phyloP scores from a whole-genome alignment of 2,329 filamentous ascomycete genomes.

The Penicillium sp. region DNA sequence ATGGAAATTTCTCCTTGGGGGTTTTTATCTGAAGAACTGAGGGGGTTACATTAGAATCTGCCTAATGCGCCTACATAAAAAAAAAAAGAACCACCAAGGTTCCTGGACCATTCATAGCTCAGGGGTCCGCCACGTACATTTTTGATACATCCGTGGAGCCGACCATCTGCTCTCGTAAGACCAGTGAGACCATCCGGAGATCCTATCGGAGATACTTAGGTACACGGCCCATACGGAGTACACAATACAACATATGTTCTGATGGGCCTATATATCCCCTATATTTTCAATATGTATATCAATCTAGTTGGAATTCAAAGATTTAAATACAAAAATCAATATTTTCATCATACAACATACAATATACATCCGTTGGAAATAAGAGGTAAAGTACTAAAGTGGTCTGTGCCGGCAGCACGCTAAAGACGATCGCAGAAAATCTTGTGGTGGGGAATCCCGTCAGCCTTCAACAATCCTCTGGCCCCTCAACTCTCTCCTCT shows the following conservation, averaged over 20 bases:
- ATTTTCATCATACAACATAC: too few species aligned
- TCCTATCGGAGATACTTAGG: conserved; percentile 9
- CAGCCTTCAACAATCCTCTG: conserved; percentile 20
- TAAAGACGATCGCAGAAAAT: conserved; percentile 28
- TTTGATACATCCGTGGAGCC: background rate
- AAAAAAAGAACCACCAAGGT: background rate
- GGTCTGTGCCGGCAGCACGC: conserved; percentile 23
- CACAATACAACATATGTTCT: too few species aligned
- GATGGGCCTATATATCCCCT: too few species aligned
- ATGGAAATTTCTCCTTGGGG: background rate
- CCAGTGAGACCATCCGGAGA: background rate
- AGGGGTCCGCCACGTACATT: background rate
- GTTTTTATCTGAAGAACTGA: background rate
- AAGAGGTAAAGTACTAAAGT: background rate
- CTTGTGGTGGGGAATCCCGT: conserved; percentile 27
- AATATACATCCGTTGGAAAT: background rate
- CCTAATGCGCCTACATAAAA: background rate
- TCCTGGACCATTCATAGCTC: background rate
- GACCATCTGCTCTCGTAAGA: conserved; percentile 22
- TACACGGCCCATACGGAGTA: too few species aligned
- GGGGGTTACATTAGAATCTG: background rate
- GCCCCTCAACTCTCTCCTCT: conserved; percentile 19
- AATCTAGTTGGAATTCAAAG: background rate
- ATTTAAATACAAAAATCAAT: background rate
- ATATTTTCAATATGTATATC: background rate